phyloP scores from a whole-genome alignment of 2,329 filamentous ascomycete species.

The Phyllosticta citrichinensis region DNA sequence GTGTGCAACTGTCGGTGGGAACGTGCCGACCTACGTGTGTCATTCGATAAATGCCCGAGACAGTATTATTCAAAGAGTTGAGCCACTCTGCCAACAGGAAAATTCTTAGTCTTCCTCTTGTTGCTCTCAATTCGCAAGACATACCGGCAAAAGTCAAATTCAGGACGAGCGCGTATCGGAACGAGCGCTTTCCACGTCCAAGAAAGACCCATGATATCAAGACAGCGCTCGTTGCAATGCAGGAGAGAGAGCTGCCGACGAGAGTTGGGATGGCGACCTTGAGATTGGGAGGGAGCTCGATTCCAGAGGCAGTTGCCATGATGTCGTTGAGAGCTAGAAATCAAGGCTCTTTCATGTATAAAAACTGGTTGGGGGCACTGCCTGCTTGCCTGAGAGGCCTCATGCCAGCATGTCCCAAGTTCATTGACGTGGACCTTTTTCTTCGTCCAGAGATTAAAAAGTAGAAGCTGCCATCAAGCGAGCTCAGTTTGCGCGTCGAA shows the following conservation, averaged over 20 bases:
- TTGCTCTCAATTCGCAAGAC: background rate
- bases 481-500: background rate
- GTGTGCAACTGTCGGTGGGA: constrained; percentile 27
- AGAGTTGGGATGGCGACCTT: constrained; percentile 15
- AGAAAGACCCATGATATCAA: constrained; percentile 16
- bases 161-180: constrained; percentile 18
- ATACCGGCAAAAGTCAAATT: constrained; percentile 19
- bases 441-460: background rate
- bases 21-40: constrained; percentile 17
- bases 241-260: constrained; percentile 17
- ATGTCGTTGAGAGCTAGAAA: background rate
- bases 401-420: constrained; percentile 2
- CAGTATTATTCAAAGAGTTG: constrained; percentile 34
- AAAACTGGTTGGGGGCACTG: background rate
- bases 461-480: background rate
- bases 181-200: constrained; percentile 15
- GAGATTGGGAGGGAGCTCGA: background rate
- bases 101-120: background rate
- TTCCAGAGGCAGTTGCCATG: background rate
- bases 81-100: constrained; percentile 29
- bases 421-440: background rate
- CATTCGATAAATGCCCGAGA: constrained; percentile 32
- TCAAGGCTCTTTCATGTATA: background rate
- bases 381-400: background rate
- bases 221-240: constrained; percentile 13